These are phyloP conservation scores for Talaromyces sp. DNA, from an alignment of 2,329 filamentous ascomycete species.

Conservation along the genomic window DNA sequence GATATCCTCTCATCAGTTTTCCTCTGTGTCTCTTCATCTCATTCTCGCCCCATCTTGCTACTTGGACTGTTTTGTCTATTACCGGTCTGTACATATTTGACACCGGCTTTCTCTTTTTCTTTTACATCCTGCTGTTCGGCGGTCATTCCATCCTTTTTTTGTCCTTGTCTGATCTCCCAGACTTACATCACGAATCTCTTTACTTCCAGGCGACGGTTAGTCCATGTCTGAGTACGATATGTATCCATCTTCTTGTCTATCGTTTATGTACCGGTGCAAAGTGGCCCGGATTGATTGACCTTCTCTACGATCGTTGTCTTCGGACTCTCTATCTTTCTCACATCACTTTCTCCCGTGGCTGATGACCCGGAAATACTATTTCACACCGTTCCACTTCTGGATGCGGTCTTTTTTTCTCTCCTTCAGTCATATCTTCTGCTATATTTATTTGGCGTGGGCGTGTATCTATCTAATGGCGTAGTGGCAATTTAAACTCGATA, in stretches of 20 bases:
- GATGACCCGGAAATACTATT: slow-evolving; percentile 6
- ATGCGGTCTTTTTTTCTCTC: slow-evolving; percentile 3
- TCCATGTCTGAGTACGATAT: slow-evolving; percentile 37
- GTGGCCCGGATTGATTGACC: slow-evolving; percentile 28
- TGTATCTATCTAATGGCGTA: slow-evolving; percentile 10
- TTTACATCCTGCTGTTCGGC: slow-evolving; percentile 14
- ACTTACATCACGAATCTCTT: slow-evolving; percentile 39
- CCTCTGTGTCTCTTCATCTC: slow-evolving; percentile 14
- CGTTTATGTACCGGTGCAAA: slow-evolving; percentile 35
- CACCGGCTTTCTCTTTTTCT: slow-evolving; percentile 6
- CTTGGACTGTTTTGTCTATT: slow-evolving; percentile 10
- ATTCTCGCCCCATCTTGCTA: slow-evolving; percentile 3
- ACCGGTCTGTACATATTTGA: slow-evolving; percentile 27
- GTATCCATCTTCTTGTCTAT: slow-evolving; percentile 36
- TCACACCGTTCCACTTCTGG: slow-evolving; percentile 1
- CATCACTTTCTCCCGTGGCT: slow-evolving; percentile 7
- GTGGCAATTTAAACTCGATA: slow-evolving; percentile 19
- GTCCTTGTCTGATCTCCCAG: slow-evolving; percentile 20
- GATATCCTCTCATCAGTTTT: slow-evolving; percentile 25
- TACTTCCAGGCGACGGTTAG: slow-evolving; percentile 30
- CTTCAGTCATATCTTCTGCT: background rate
- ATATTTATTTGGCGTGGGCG: slow-evolving; percentile 5
- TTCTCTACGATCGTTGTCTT: slow-evolving; percentile 30
- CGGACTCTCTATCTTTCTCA: slow-evolving; percentile 19
- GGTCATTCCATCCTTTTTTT: slow-evolving; percentile 11